These are phyloP conservation scores for Monosporascus sp. DNA, from an alignment of 2,329 filamentous ascomycete species.

Conservation along the genomic window DNA sequence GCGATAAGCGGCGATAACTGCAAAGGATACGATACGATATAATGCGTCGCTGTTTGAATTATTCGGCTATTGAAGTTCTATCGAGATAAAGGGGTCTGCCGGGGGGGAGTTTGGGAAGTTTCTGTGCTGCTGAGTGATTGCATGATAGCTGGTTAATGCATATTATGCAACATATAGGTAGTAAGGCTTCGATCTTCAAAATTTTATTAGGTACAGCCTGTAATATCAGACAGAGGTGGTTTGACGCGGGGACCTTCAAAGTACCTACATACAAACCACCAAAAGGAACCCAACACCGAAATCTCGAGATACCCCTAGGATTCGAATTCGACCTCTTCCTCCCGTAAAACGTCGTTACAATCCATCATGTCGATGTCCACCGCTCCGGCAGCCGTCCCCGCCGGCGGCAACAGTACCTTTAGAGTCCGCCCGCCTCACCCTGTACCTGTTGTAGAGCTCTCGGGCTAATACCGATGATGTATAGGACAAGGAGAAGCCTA, in stretches of 20 bases:
- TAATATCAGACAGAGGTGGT: not conserved
- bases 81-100: no score
- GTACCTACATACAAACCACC: not conserved
- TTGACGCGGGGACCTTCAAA: not conserved
- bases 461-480: constrained; percentile 14
- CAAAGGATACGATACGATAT: not conserved
- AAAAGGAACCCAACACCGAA: not conserved
- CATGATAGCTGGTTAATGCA: not conserved
- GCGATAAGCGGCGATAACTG: not conserved
- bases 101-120: not conserved
- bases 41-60: no score
- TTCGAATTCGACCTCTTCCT: not conserved
- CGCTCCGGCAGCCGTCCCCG: constrained; percentile 39
- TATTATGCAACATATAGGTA: not conserved
- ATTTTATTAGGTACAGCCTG: not conserved
- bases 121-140: not conserved
- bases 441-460: constrained; percentile 1
- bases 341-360: not conserved
- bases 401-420: constrained; percentile 49
- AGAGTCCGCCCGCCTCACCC: constrained; percentile 38
- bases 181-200: not conserved
- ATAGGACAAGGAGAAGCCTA: constrained; percentile 93
- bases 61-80: no score
- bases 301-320: not conserved
- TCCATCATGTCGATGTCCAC: constrained; percentile 26